Base-by-base conservation (phyloP, 345 rosid genomes). In the Capsella bursapastoris region DNA sequence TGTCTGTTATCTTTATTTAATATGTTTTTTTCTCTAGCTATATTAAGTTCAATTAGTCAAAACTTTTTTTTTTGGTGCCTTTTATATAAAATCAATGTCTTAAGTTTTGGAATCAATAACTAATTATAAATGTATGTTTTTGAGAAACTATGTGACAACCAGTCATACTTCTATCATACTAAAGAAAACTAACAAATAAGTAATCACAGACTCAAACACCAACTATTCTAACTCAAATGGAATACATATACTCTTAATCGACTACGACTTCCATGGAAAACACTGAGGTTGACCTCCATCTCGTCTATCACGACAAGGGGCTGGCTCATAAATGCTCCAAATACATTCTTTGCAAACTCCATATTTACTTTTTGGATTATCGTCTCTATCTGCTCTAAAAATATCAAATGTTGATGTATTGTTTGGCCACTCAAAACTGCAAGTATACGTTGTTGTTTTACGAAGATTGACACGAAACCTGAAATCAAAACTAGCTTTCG, bases 251-350 rank as follows among this genome's bases (percentile, higher is more conserved):
- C 25, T 22, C 25, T 22, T 22, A 22, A 22, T 22, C 25, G 25
- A 22, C 25, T 22, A 22, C 25, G 25, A 22, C 25, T 22, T 22
- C 35, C 35, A 32, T 6, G 40, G 34, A 25, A 61, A 61, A 61
- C 66, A 61, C 0, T 61, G 49, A 25, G 50, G 49, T 2, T 61
- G 66, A 6, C 66, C 49, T 34, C 70, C 70, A 37, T 66, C 70
- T 1, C 45, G 44, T 11, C 70, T 35, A 37, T 22, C 47, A 34
- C 70, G 58, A 66, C 70, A 66, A 12, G 70, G 58, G 0, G 29
- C 48, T 3, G 31, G 57, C 4, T 51, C 70, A 37, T 50, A 49
- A 25, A 66, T 51, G 5, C 28, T 16, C 70, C 70, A 66, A 6
- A 66, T 50, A 51, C 59, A 66, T 22, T 66, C 70, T 0, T 16